These are phyloP conservation scores for Linaria vulgaris DNA, from an alignment of 257 asterid species.

Conservation along the genomic window DNA sequence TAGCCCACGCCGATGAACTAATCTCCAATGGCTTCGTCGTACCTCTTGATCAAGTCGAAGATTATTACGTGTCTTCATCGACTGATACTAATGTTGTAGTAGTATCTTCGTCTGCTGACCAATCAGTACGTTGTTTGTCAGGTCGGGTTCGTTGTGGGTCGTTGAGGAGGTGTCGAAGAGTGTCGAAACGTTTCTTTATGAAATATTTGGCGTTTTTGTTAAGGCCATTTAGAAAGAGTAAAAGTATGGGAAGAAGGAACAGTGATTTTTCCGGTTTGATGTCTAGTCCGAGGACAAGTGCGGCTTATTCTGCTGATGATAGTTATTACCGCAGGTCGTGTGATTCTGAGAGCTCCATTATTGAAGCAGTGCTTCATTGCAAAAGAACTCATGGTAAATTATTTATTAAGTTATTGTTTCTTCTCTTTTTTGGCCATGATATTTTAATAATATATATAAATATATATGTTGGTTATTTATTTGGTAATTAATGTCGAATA, in stretches of 20 bases:
- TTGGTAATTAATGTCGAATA: too few species aligned
- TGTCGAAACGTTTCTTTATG: constrained; percentile 46
- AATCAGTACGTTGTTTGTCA: constrained; percentile 20
- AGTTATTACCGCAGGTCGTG: constrained; percentile 75
- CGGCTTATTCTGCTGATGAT: constrained; percentile 59
- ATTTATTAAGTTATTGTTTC: neutral
- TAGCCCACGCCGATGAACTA: constrained; percentile 70
- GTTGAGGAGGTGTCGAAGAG: constrained; percentile 49
- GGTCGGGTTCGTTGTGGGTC: constrained; percentile 37
- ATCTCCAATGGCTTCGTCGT: constrained; percentile 63
- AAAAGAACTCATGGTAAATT: constrained; percentile 75
- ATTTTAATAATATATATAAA: too few species aligned
- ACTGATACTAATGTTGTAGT: too few species aligned
- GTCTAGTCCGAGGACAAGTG: constrained; percentile 72
- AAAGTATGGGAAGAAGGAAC: constrained; percentile 27
- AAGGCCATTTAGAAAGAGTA: constrained; percentile 35
- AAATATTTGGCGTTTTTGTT: constrained; percentile 51
- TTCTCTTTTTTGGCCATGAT: constrained; percentile 15
- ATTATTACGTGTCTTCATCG: neutral
- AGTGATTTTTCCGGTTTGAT: constrained; percentile 27
- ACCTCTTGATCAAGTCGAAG: constrained; percentile 36
- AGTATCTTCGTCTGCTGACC: constrained; percentile 16
- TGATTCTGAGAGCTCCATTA: constrained; percentile 86
- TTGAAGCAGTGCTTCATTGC: constrained; percentile 92
- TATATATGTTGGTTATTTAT: too few species aligned